Base-by-base conservation (phyloP, 2,329 filamentous ascomycete species). In the Sarocladium kiliense region DNA sequence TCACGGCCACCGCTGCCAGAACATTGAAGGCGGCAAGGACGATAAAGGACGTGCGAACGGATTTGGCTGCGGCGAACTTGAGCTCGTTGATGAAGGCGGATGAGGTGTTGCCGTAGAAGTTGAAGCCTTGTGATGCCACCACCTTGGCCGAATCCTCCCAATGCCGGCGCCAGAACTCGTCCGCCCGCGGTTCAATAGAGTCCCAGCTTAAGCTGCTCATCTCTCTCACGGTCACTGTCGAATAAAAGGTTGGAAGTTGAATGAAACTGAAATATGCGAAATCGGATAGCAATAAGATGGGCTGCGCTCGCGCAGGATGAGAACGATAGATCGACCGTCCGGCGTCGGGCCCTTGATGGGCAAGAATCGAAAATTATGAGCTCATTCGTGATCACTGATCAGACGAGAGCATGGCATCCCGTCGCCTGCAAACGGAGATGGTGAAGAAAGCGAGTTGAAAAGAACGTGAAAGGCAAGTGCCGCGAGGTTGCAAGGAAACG, bases 1-100 rank as follows among this genome's bases (percentile, higher is more conserved):
- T 78, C 6, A 81, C 82, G 18, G 75, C 74, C 56, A 82, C 76
- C 3, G 82, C 81, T 18, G 79, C 79, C 54, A 84, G 64, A 21
- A 80, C 74, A 65, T 86, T 87, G 70, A 86, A 85, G 55, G 74
- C 69, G 34, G 82, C 78, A 55, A 86, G 73, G 57, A 85, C 81
- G 55, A 86, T 78, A 42, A 80, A 81, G 23, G 82, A 84, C 18
- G 79, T 83, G 60, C 84, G 75, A 62, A 84, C 74, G 32, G 81
- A 84, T 62, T 77, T 82, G 58, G 77, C 76, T 16, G 77, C 73
- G 27, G 75, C 74, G 59, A 82, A 79, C 56, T 71, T 74, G 60
- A 82, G 72, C 59, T 80, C 65, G 62, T 79, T 78, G 61, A 79
- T 74, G 58, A 80, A 66, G 37, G 73, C 67, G 37, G 73, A 72